Evolutionary conservation across 2,329 filamentous ascomycete species (phyloP), one percentile per base, ranked within the genome.

Genomic region (Cladosporium sp.): DNA sequence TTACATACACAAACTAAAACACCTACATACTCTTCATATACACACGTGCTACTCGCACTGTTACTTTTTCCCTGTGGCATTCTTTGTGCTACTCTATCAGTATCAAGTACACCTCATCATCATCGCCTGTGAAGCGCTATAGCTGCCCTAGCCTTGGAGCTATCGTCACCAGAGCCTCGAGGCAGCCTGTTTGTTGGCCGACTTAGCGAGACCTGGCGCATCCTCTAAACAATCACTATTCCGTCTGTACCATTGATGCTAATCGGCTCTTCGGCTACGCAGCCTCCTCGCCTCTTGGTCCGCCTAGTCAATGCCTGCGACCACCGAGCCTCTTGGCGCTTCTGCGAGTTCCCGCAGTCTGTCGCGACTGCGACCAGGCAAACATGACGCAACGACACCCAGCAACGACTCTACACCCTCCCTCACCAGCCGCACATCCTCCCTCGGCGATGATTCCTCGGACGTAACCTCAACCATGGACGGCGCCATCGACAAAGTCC

Each of bases 401-500:
- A 26, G 57, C 61, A 64, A 38, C 47, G 24, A 32, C 51, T 77
- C 77, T 3, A 74, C 71, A 21, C 73, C 60, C 41, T 75, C 76
- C 10, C 68, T 75, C 32, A 68, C 68, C 3, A 73, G 68, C 54
- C 72, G 67, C 41, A 67, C 72, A 44, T 62, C 64, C 34, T 55
- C 64, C 14, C 52, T 69, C 58, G 66, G 64, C 24, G 67, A 66
- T 55, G 63, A 65, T 24, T 66, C 67, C 65, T 68, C 64, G 32
- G 71, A 73, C 30, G 68, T 77, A 21, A 73, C 74, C 47, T 69
- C 73, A 12, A 76, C 77, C 7, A 70, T 78, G 66, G 81, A 82
- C 67, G 77, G 75, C 65, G 74, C 77, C 15, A 69, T 80, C 41
- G 80, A 80, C 71, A 78, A 74, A 69, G 73, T 79, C 66, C 78